phyloP scores from a whole-genome alignment of 2,329 filamentous ascomycete species.

The Metarhizium robertsii region DNA sequence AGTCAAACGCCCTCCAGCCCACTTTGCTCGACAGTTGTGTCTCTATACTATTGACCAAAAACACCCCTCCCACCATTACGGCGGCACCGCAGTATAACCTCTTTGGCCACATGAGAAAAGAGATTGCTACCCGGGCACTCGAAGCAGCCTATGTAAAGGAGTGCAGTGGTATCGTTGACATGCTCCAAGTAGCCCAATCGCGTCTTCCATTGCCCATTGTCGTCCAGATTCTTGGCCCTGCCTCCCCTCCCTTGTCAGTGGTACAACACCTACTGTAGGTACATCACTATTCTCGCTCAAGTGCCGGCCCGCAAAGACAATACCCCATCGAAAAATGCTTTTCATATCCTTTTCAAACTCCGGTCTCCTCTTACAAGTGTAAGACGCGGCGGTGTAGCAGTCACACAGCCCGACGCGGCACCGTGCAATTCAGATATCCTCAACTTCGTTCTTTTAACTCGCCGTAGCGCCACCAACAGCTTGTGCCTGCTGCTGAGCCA shows the following conservation, averaged over 20 bases:
- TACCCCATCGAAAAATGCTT: constrained; percentile 1
- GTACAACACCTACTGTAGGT: neutral
- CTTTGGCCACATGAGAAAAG: neutral
- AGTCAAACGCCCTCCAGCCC: neutral
- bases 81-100: neutral
- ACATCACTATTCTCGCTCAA: neutral
- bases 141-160: neutral
- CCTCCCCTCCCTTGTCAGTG: neutral
- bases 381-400: neutral
- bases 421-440: neutral
- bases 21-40: neutral
- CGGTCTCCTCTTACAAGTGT: neutral
- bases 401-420: neutral
- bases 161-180: neutral
- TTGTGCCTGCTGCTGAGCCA: constrained; percentile 18
- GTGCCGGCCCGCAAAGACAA: neutral
- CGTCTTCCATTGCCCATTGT: neutral
- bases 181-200: neutral
- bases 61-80: neutral
- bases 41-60: neutral
- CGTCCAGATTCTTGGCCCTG: neutral
- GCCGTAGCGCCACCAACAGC: neutral
- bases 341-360: constrained; percentile 2
- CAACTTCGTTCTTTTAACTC: constrained; percentile 6
- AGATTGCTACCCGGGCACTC: neutral